Evolutionary conservation across 352 stramenopile species (phyloP), one percentile per base, ranked within the genome.

Genomic region (Phytophthora meadii): DNA sequence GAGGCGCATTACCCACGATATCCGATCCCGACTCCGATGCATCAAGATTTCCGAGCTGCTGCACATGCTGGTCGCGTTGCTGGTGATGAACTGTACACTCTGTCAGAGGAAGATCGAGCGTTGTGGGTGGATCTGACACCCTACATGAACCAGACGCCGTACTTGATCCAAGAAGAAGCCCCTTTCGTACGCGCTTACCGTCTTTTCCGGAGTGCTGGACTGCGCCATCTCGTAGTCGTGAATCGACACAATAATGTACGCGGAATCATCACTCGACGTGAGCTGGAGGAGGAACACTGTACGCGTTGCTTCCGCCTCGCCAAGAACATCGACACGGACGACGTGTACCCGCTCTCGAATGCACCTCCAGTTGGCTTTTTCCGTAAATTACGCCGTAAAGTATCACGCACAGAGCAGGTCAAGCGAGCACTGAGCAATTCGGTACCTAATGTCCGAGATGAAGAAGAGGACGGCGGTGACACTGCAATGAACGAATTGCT

Each of bases 71-170:
- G 61, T 32, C 62, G 65, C 5, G 61, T 79, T 10, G 62, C 74
- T 17, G 70, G 81, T 7, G 73, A 75, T 28, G 47, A 76, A 25
- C 42, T 87, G 17, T 90, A 90, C 51, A 88, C 79, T 12, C 54
- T 96, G 12, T 74, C 70, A 14, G 76, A 90, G 25, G 87, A 90
- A 49, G 94, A 99, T 54, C 76, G 95, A 8, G 89, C 90, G 30
- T 79, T 94, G 52, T 98, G 93, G 89, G 81, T 99, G 32, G 95
- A 99, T 69, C 78, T 99, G 27, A 91, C 96, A 44, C 97, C 97
- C 1, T 99, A 99, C 78, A 98, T 98, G 54, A 99, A 99, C 82
- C 97, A 97, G 53, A 98, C 96, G 36, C 95, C 97, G 51, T 98
- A 98, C 61, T 89, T 95, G 42, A 94, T 99, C 30, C 97, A 99